A percentile compares a stretch with the other conserved stretches of the same genome.
These are phyloP conservation scores for Volvox africanus DNA, from an alignment of 139 green algal genomes.

Conservation along the genomic window DNA sequence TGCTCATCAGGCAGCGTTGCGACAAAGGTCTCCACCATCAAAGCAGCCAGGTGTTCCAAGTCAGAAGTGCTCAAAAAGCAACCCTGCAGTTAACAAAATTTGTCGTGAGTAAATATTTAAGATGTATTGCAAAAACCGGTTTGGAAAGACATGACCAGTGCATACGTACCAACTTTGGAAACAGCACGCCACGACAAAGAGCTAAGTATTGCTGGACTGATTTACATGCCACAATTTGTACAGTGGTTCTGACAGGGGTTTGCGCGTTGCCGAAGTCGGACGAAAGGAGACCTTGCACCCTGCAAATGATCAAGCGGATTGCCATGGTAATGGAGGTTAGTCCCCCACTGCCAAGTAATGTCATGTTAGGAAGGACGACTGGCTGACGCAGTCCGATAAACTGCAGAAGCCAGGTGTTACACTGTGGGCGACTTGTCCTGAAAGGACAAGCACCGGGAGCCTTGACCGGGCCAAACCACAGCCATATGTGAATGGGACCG, in stretches of 20 bases:
- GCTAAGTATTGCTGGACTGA: slow-evolving; percentile 8
- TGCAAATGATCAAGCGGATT: background rate
- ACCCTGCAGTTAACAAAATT: background rate
- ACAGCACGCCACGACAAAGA: slow-evolving; percentile 8
- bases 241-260: no score
- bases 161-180: slow-evolving; percentile 26
- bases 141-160: no score
- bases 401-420: no score
- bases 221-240: background rate
- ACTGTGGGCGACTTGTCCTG: no score
- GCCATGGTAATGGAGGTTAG: no score
- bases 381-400: no score
- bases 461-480: no score
- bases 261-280: background rate
- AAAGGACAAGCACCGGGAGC: no score
- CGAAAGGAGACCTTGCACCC: background rate
- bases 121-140: no score
- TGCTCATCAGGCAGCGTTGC: background rate
- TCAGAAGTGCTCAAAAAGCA: background rate
- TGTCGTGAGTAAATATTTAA: background rate
- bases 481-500: no score
- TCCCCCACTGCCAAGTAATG: no score
- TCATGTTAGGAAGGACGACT: no score
- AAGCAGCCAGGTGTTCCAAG: background rate
- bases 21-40: slow-evolving; percentile 24